A percentile compares a stretch with the other conserved stretches of the same genome.
Conservation (phyloP, 2,329 filamentous ascomycete species). For the Simplicillium aogashimaense region DNA sequence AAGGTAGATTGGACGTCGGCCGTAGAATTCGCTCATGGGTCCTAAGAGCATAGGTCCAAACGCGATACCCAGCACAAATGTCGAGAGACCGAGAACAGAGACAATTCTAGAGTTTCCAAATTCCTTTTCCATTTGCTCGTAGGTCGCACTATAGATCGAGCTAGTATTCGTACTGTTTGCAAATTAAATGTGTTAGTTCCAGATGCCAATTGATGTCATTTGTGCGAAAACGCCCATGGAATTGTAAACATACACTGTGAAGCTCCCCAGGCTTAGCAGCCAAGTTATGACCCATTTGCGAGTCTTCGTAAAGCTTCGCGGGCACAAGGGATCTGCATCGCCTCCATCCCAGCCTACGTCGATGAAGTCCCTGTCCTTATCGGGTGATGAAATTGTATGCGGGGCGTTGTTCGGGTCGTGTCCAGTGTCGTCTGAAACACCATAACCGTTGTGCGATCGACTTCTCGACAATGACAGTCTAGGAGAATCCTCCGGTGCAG, state of each 20-base stretch:
- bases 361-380: conserved; percentile 36
- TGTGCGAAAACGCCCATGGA: too few species aligned
- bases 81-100: conserved; percentile 69
- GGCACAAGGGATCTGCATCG: conserved; percentile 63
- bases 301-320: conserved; percentile 54
- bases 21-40: conserved; percentile 69
- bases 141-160: conserved; percentile 83
- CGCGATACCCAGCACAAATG: conserved; percentile 70
- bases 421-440: conserved; percentile 13
- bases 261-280: conserved; percentile 62
- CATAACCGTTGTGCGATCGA: conserved; percentile 34
- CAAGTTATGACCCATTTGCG: conserved; percentile 72
- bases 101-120: conserved; percentile 63
- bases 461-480: conserved; percentile 15
- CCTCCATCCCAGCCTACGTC: conserved; percentile 67
- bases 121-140: conserved; percentile 63
- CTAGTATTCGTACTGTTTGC: conserved; percentile 64
- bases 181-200: conserved; percentile 6
- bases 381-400: background rate
- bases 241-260: conserved; percentile 64
- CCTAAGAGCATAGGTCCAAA: conserved; percentile 53
- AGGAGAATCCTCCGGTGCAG: conserved; percentile 3
- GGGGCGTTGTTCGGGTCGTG: background rate
- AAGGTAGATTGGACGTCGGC: conserved; percentile 72
- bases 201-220: too few species aligned